Conservation (phyloP, 495 filamentous ascomycete species). For the Aspergillus haitiensis region DNA sequence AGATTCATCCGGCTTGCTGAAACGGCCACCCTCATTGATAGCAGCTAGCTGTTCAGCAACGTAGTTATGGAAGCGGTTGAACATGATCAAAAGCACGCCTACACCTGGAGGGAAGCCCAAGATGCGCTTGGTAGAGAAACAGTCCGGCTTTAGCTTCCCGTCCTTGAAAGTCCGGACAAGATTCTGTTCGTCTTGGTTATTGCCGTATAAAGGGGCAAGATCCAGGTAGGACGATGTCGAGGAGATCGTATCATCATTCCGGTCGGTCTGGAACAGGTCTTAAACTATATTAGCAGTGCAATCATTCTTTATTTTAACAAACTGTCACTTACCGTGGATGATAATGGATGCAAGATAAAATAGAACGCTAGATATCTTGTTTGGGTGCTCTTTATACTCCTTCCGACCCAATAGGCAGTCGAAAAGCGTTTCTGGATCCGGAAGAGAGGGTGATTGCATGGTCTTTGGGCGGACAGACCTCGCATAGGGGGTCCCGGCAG, state of each 20-base stretch:
- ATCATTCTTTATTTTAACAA: background rate
- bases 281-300: conserved; percentile 25
- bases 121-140: conserved; percentile 73
- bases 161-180: conserved; percentile 74
- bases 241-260: conserved; percentile 55
- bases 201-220: conserved; percentile 82
- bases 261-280: conserved; percentile 66
- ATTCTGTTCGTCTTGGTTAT: conserved; percentile 72
- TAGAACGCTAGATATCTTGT: conserved; percentile 80
- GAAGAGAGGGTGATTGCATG: conserved; percentile 62
- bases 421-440: conserved; percentile 76
- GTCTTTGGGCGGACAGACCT: conserved; percentile 66
- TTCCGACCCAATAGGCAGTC: conserved; percentile 70
- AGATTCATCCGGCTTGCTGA: conserved; percentile 51
- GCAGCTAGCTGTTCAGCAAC: conserved; percentile 58
- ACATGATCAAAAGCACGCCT: conserved; percentile 69
- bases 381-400: conserved; percentile 64
- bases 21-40: conserved; percentile 62
- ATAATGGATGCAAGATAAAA: conserved; percentile 91
- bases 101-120: conserved; percentile 85
- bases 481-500: conserved; percentile 65
- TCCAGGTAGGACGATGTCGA: conserved; percentile 85
- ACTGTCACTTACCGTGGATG: conserved; percentile 63
- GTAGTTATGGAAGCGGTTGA: conserved; percentile 77
- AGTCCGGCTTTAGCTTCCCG: conserved; percentile 81